A percentile compares a stretch with the other conserved stretches of the same genome.
phyloP scores from a whole-genome alignment of 805 yeast species.

The Pichia membranifaciens region DNA sequence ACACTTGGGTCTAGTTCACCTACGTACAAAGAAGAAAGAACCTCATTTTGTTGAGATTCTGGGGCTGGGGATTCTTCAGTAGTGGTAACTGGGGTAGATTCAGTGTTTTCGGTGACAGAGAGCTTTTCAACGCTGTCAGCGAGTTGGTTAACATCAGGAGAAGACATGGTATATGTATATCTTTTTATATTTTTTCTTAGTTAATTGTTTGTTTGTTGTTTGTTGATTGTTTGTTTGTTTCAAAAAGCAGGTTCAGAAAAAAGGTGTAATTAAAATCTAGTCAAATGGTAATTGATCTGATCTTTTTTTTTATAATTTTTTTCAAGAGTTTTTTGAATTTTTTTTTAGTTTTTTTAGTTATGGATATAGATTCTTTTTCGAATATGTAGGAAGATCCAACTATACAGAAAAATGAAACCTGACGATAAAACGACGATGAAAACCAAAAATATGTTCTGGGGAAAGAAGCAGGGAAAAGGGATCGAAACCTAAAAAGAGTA shows the following conservation, averaged over 20 bases:
- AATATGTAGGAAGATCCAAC: constrained; percentile 3
- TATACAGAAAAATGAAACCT: constrained; percentile 3
- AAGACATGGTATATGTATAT: constrained; percentile 23
- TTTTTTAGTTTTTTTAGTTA: constrained; percentile 14
- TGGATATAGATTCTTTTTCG: constrained; percentile 1
- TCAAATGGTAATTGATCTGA: constrained; percentile 1
- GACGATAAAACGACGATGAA: constrained; percentile 11
- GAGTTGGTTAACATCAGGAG: constrained; percentile 31
- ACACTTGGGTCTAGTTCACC: constrained; percentile 94
- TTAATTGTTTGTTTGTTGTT: constrained; percentile 4
- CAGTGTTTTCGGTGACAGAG: constrained; percentile 29
- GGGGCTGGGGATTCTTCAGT: constrained; percentile 29
- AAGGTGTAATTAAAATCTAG: constrained; percentile 9
- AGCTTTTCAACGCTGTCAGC: constrained; percentile 32
- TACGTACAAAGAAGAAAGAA: constrained; percentile 86
- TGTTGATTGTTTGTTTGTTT: constrained; percentile 11
- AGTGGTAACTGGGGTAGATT: constrained; percentile 29
- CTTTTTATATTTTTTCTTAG: constrained; percentile 16
- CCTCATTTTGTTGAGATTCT: constrained; percentile 43
- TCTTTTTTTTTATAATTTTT: constrained; percentile 7
- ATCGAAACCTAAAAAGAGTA: background rate
- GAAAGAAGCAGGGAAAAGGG: background rate
- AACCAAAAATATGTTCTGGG: constrained; percentile 13
- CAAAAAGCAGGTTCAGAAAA: constrained; percentile 5
- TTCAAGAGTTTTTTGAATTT: constrained; percentile 8